phyloP scores from a whole-genome alignment of 2,329 filamentous ascomycete species.

The Pyrenochaeta sp. region DNA sequence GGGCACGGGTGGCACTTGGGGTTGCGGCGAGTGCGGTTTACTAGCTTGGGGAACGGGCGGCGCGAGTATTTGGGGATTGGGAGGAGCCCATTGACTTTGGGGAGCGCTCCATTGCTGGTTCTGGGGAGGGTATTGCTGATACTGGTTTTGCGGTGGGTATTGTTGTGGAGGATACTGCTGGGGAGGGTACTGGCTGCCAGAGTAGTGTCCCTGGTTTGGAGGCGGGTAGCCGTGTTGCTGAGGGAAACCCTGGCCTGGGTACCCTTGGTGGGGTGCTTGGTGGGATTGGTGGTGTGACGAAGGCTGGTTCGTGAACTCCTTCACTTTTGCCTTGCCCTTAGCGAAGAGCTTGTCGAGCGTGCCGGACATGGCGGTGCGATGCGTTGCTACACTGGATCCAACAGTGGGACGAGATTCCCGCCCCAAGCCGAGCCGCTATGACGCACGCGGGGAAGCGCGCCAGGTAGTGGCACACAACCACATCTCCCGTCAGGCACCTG shows the following conservation, averaged over 20 bases:
- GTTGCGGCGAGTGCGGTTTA: constrained; percentile 39
- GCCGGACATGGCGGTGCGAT: constrained; percentile 32
- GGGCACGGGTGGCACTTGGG: constrained; percentile 33
- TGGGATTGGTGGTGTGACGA: constrained; percentile 27
- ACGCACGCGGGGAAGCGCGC: constrained; percentile 11
- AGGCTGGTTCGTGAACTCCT: constrained; percentile 37
- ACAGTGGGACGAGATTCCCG: constrained; percentile 9
- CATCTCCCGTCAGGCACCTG: no score
- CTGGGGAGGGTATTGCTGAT: constrained; percentile 29
- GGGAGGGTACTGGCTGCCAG: constrained; percentile 11
- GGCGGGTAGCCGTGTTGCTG: constrained; percentile 31
- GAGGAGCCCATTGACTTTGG: constrained; percentile 22
- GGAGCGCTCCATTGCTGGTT: constrained; percentile 21
- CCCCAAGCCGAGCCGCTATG: constrained; percentile 13
- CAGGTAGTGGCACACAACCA: no score
- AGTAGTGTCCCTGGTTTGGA: constrained; percentile 10
- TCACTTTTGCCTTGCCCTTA: constrained; percentile 49
- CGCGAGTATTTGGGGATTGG: constrained; percentile 28
- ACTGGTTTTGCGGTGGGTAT: constrained; percentile 25
- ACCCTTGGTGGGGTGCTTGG: constrained; percentile 15
- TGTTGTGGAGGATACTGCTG: constrained; percentile 23
- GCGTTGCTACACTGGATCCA: constrained; percentile 1
- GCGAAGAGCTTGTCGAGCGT: constrained; percentile 46
- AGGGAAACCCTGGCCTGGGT: constrained; percentile 12
- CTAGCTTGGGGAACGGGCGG: constrained; percentile 43